Base-by-base conservation (phyloP, 179 eudicot genomes). In the Silene coronaria region DNA sequence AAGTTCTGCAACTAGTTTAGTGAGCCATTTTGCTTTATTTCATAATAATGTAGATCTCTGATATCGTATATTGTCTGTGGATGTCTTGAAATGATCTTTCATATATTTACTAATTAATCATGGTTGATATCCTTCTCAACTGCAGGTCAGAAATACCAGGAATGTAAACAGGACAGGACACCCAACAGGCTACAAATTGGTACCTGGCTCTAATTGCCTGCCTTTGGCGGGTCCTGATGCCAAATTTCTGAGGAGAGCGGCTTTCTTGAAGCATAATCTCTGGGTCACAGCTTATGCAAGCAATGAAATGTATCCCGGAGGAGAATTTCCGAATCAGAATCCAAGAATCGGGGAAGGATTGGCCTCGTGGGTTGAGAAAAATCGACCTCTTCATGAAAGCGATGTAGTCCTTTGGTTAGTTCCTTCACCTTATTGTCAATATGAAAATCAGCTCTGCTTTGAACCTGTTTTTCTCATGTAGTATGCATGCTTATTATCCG, bases 341-440 rank as follows among this genome's bases (percentile, higher is more conserved):
- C 98, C 97, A 61, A 90, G 97, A 83, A 88, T 78, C 74, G 98
- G 96, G 61, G 98, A 94, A 78, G 98, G 97, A 64, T 85, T 94
- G 83, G 89, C 91, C 76, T 87, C 97, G 2, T 94, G 97, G 97
- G 92, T 91, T 27, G 86, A 94, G 89, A 80, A 91, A 72, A 84
- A 94, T 23, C 89, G 98, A 24, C 83, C 91, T 60, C 86, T 94
- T 36, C 90, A 87, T 76, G 97, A 94, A 84, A 86, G 85, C 60
- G 92, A 91, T 78, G 76, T 94, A 57, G 96, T 94, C 83, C 97
- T 94, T 45, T 94, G 96, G 98, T 94, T 36, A 84, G 92, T 83
- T 77, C 62, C 23, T 36, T 68, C 63, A 16, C 42, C 46, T 77
- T 63, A 12, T 13, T 3, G 3, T 28, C 28, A 17, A 2, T 22